Base-by-base conservation (phyloP, 2,329 filamentous ascomycete species). In the Alternaria postmessia region DNA sequence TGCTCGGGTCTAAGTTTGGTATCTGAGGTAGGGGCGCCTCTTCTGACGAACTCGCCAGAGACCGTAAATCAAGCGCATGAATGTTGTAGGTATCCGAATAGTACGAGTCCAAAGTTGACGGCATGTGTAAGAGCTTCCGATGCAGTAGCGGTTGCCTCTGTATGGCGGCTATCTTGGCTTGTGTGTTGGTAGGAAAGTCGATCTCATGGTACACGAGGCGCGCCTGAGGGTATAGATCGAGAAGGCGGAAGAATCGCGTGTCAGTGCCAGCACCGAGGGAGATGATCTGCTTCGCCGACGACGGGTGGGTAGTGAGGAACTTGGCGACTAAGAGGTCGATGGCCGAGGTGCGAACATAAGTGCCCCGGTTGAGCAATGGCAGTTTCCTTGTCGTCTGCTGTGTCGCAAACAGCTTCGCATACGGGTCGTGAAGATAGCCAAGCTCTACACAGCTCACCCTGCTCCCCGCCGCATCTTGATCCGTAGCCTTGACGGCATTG, bases 231-330 rank as follows among this genome's bases (percentile, higher is more conserved):
- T 81, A 76, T 16, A 80, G 75, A 8, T 86, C 79, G 60, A 91
- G 85, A 1, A 97, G 81, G 20, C 92, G 89, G 73, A 97, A 93
- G 61, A 89, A 90, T 16, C 95, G 87, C 7, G 95, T 98, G 75
- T 99, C 95, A 11, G 94, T 97, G 24, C 95, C 95, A 16, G 95
- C 94, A 30, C 95, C 95, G 1, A 99, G 86, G 0, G 94, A 97
- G 62, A 99, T 86, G 61, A 99, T 93, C 75, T 99, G 95, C 63
- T 87, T 88, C 22, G 75, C 81, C 44, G 79, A 62, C 3, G 70
- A 54, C 26, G 72, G 67, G 49, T 73, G n/a, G 42, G 74, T 63
- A 4, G 81, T 76, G 12, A 98, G 82, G 71, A 98, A 98, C 7
- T 82, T 83, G 52, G 86, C 77, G 41, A 98, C 87, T 1, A 99